Base-by-base conservation (phyloP, 768 basidiomycete species). In the Favolaschia claudopus region DNA sequence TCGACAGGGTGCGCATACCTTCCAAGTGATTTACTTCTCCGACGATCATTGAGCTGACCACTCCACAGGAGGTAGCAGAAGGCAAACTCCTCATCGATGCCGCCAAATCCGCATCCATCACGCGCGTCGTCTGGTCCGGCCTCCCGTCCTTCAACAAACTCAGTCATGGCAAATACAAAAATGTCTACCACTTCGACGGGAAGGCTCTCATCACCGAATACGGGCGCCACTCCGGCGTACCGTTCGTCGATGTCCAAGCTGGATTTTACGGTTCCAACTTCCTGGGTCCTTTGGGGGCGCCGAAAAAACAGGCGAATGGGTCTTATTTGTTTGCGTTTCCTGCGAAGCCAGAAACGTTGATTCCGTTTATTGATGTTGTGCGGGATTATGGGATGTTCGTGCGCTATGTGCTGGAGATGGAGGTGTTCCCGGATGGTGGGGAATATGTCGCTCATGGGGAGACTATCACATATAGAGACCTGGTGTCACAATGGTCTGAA, bases 201-300 rank as follows among this genome's bases (percentile, higher is more conserved):
- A 57, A 57, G 36, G 55, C 55, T 2, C 9, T 4, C 27, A 28
- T 49, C 5, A 31, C 55, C 10, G 45, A 38, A 27, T 49, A 57
- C 31, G 46, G 45, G 15, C 44, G 55, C 25, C 10, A 15, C 20
- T 38, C 55, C 2, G 55, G 55, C 20, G 46, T 57, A 17, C 55
- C 55, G 17, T 57, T 57, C 37, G 47, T 57, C 25, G 45, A 57
- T 12, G 46, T 57, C 31, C 55, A 48, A 29, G 44, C 44, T 7
- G 55, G 45, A 5, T 44, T 36, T n/a, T 47, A 37, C 32, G 20
- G 19, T 7, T 22, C 29, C 25, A 34, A 33, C 25, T 20, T 37
- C 32, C 13, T n/a, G n/a, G n/a, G n/a, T n/a, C n/a, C n/a, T n/a
- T n/a, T n/a, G n/a, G n/a, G n/a, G n/a, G n/a, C 15, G 13, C 22